Percentiles rank a stretch among this genome's conserved stretches.
These are phyloP conservation scores for Prunella vulgaris DNA, from an alignment of 257 asterid species.

Conservation along the genomic window DNA sequence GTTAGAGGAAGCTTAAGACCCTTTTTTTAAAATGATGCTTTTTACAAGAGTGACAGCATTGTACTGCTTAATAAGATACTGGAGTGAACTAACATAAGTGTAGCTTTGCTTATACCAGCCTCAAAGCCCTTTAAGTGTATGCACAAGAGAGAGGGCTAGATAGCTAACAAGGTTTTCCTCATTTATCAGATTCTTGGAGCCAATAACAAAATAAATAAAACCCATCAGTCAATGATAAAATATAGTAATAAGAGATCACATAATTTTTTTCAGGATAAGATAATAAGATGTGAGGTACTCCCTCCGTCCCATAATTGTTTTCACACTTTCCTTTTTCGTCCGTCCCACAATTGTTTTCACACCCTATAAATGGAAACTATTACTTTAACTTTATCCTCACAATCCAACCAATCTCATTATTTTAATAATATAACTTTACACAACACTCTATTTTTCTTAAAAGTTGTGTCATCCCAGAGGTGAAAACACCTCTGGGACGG, in stretches of 20 bases:
- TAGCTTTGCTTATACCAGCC: background rate
- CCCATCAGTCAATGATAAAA: slow-evolving; percentile 1
- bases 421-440: no score
- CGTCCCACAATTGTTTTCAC: no score
- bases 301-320: no score
- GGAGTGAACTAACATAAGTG: background rate
- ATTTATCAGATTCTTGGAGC: background rate
- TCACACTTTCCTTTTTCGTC: no score
- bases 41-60: background rate
- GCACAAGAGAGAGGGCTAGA: background rate
- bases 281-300: no score
- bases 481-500: no score
- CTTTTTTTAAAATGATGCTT: background rate
- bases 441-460: no score
- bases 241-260: background rate
- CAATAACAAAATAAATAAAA: background rate
- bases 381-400: no score
- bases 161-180: background rate
- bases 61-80: background rate
- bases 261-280: background rate
- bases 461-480: no score
- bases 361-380: no score
- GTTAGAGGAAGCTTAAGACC: slow-evolving; percentile 12
- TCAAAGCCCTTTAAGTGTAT: background rate
- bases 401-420: no score